Conservation (phyloP, 1,284 basidiomycete species). For the Stereum hirsutum region DNA sequence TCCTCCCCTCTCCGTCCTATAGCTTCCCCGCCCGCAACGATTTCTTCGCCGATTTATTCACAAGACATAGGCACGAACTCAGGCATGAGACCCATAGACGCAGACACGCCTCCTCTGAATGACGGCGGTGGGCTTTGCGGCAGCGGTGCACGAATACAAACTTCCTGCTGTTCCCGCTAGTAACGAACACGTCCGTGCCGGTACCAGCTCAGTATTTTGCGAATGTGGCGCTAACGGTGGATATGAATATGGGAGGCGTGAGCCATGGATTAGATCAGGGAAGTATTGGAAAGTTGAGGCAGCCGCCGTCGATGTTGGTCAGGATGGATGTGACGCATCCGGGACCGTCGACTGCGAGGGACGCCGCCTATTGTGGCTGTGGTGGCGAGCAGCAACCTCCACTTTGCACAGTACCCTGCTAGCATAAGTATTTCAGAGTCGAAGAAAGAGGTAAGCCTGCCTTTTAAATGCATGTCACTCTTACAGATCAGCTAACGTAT, state of each 20-base stretch:
- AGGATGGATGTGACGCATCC: slow-evolving; percentile 83
- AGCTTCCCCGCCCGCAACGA: not conserved
- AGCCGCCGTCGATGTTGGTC: slow-evolving; percentile 62
- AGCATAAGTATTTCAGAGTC: slow-evolving; percentile 65
- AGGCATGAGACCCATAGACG: too few species aligned
- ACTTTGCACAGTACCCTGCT: slow-evolving; percentile 63
- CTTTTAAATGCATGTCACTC: not conserved
- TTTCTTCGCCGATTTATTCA: not conserved
- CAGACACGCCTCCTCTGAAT: too few species aligned
- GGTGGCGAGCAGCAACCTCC: slow-evolving; percentile 57
- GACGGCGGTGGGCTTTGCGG: too few species aligned
- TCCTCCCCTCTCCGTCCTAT: slow-evolving; percentile 3
- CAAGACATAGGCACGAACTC: not conserved
- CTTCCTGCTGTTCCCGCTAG: too few species aligned
- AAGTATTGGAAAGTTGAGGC: slow-evolving; percentile 45
- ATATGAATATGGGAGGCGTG: slow-evolving; percentile 73
- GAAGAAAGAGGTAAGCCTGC: slow-evolving; percentile 65
- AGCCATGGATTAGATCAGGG: slow-evolving; percentile 54
- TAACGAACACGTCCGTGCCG: too few species aligned
- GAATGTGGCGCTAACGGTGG: slow-evolving; percentile 72
- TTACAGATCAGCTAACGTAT: not conserved
- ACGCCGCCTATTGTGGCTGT: slow-evolving; percentile 76
- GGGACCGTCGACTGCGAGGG: slow-evolving; percentile 54
- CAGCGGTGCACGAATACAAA: too few species aligned
- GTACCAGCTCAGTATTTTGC: slow-evolving; percentile 77